Base-by-base conservation (phyloP, 345 rosid species). In the Viola odorata region DNA sequence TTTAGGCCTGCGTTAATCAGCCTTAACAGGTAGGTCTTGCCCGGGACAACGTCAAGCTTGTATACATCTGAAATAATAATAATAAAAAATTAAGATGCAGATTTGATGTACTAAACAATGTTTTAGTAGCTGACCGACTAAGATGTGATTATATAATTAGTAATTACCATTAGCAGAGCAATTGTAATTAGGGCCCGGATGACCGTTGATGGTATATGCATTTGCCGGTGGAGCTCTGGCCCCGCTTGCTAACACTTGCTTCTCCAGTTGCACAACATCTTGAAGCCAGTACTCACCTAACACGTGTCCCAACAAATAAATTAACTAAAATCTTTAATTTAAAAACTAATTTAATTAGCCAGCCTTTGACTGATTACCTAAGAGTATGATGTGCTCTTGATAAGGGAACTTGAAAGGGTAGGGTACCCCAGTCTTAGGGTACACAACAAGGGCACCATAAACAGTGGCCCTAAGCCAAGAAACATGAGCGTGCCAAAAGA, bases 391-490 rank as follows among this genome's bases (percentile, higher is more conserved):
- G 44, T 91, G 91, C 73, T 88, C 96, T 57, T 75, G 61, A 42
- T 74, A 75, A 37, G 94, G 96, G 61, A 59, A 64, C 52, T 72
- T 69, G 63, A 86, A 91, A 32, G 97, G 96, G 72, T 88, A 88
- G 45, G 91, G 85, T 54, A 84, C 77, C 48, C 80, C 84, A 6
- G 79, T 52, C 66, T 75, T 84, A n/a, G 95, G 94, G 68, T 83
- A 82, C 12, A 91, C 82, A 58, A 86, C 66, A 59, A 91, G 68
- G 12, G 91, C 89, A 51, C 98, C 96, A 49, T 88, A 63, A 36
- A 86, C 85, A 1, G 95, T 86, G 68, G 69, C 84, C 51, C 95
- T 76, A 45, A 88, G 95, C 98, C 96, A 91, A 47, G 97, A 91
- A 67, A 83, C 84, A 61, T 86, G 96, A 61, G 96, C 91, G 66